A percentile compares a stretch with the other conserved stretches of the same genome.
Evolutionary conservation across 2,329 filamentous ascomycete species (phyloP).

Genomic region (Chrysosporium keratinophilum): DNA sequence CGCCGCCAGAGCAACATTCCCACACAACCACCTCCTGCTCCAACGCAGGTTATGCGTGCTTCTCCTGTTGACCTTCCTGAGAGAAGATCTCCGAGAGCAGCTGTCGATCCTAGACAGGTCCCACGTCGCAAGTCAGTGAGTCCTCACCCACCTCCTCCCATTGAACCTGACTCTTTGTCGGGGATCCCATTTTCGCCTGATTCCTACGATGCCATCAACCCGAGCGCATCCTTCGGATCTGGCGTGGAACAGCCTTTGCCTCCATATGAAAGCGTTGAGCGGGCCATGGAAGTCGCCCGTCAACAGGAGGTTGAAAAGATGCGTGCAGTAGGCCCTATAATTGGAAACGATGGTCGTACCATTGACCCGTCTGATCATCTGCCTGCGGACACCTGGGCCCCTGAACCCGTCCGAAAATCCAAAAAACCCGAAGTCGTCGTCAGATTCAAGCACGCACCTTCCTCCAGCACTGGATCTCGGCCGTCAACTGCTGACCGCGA

Average conservation of each 20-base stretch:
- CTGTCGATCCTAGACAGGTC: constrained; percentile 31
- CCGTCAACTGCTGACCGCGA: constrained; percentile 17
- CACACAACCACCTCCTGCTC: constrained; percentile 22
- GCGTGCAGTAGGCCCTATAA: constrained; percentile 47
- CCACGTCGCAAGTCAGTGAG: constrained; percentile 51
- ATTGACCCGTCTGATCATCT: constrained; percentile 58
- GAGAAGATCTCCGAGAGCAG: constrained; percentile 21
- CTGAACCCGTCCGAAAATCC: constrained; percentile 52
- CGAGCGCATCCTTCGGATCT: constrained; percentile 29
- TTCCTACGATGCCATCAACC: constrained; percentile 51
- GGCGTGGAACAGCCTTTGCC: constrained; percentile 26
- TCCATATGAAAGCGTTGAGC: constrained; percentile 31
- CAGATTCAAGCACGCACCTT: constrained; percentile 35
- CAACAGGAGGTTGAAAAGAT: constrained; percentile 29
- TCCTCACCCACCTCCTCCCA: constrained; percentile 39
- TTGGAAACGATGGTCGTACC: constrained; percentile 52
- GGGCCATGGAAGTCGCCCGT: constrained; percentile 31
- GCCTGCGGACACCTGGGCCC: constrained; percentile 55
- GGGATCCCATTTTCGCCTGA: constrained; percentile 51
- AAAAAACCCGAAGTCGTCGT: constrained; percentile 41
- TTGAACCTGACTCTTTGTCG: constrained; percentile 32
- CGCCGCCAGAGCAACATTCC: constrained; percentile 21
- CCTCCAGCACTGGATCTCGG: constrained; percentile 19
- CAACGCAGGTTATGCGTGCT: constrained; percentile 23
- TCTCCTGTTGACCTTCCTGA: constrained; percentile 24